Evolutionary conservation across 768 basidiomycete genomes (phyloP), one percentile per base, ranked within the genome.

Genomic region (Macrocybe gigantea): DNA sequence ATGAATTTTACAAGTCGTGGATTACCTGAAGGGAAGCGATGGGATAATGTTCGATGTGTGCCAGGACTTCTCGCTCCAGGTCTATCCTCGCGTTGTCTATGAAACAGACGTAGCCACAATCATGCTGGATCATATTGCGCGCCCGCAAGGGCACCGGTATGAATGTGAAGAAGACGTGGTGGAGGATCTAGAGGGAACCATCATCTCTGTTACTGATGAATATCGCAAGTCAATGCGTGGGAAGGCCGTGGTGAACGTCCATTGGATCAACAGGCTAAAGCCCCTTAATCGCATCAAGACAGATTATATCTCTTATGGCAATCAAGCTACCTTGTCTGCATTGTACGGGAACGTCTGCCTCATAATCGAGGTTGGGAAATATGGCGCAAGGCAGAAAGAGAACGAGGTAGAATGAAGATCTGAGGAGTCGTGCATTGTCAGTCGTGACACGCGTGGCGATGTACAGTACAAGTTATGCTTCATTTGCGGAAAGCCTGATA

Each of bases 1-100:
- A 31, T 6, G 8, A 7, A 13, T 48, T 49, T 32, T 0, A 15
- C 6, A 6, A 34, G 1, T 35, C 33, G 22, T 41, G 11, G 42
- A 15, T 0, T 45, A 48, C 8, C 49, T 69, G 34, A 68, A 68
- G 51, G 65, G 65, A 3, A 54, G 48, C 13, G 64, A 68, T 36
- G 60, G 63, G 6, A 50, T 55, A 4, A 54, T 64, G 15, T 33
- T 44, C 7, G 52, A 54, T 0, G 57, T 62, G 15, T 63, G 60
- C 50, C 15, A 43, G 5, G 30, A 50, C 5, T 41, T 60, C 7
- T 44, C 45, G 2, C 49, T 66, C 38, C 8, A 51, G 5, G 39
- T 55, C 8, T 49, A 44, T 12, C 49, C 62, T 34, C 57, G 56
- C 42, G 55, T 56, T 3, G 13, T 64, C 22, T 61, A 62, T 50